phyloP scores from a whole-genome alignment of 139 green algal species.

The Chlorella sp. region DNA sequence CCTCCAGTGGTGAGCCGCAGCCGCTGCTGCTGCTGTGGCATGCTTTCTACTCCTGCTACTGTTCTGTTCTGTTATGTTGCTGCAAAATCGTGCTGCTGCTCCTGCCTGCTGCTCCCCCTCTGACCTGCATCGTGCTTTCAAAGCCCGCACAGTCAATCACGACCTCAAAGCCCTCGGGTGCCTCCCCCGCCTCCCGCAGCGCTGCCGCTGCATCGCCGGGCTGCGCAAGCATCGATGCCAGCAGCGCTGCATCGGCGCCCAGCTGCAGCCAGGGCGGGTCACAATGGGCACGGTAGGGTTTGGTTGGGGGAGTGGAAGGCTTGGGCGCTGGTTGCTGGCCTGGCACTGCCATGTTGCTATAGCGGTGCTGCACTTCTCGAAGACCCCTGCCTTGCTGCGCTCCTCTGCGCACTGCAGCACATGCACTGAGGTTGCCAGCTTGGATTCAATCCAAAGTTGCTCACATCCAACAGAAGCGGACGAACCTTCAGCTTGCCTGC shows the following conservation, averaged over 20 bases:
- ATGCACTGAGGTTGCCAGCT: too few relatives aligned
- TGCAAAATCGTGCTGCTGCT: neutral
- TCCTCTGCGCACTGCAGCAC: too few relatives aligned
- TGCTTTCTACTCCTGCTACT: neutral
- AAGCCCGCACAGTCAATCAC: conserved; percentile 72
- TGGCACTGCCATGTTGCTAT: too few relatives aligned
- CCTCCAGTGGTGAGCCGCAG: too few relatives aligned
- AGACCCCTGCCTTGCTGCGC: neutral
- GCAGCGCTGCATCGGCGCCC: neutral
- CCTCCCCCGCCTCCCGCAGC: conserved; percentile 10
- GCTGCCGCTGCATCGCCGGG: conserved; percentile 27
- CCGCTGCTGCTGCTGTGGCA: neutral
- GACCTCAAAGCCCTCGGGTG: conserved; percentile 51
- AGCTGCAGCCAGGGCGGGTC: neutral
- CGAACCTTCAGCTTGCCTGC: neutral
- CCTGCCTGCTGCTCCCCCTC: neutral
- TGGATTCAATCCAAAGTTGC: too few relatives aligned
- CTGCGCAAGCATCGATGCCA: neutral
- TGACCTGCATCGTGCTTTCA: conserved; percentile 57
- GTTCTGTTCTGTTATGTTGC: neutral
- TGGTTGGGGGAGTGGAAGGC: too few relatives aligned
- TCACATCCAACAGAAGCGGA: neutral
- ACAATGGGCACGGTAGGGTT: neutral
- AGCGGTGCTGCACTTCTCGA: neutral
- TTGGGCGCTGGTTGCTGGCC: neutral